A percentile compares a stretch with the other conserved stretches of the same genome.
phyloP scores from a whole-genome alignment of 306 rosid genomes.

The Trifolium subterraneum region DNA sequence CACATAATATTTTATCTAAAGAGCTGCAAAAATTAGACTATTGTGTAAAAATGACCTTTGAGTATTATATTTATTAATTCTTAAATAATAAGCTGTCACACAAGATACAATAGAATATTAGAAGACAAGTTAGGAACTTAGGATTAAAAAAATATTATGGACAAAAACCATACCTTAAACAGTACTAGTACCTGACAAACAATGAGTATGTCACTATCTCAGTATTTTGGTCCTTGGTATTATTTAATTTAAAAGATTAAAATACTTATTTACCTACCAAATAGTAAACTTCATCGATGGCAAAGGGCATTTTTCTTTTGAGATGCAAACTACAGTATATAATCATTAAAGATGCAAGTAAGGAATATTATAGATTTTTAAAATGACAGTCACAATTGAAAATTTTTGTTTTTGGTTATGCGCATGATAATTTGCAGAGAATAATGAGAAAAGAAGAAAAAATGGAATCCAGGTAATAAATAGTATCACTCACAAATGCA shows the following conservation, averaged over 20 bases:
- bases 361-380: too few relatives aligned
- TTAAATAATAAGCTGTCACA: neutral
- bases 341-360: too few relatives aligned
- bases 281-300: neutral
- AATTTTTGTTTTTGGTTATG: too few relatives aligned
- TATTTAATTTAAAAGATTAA: neutral
- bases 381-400: too few relatives aligned
- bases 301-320: neutral
- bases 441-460: too few relatives aligned
- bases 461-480: too few relatives aligned
- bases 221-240: slow-evolving; percentile 3
- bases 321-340: too few relatives aligned
- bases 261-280: neutral
- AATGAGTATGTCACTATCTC: neutral
- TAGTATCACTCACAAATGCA: too few relatives aligned
- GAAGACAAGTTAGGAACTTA: neutral
- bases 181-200: neutral
- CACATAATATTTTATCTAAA: slow-evolving; percentile 1
- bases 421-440: too few relatives aligned
- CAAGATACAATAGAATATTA: neutral
- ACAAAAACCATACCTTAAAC: neutral
- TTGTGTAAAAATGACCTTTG: neutral
- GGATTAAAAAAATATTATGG: neutral
- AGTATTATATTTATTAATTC: neutral
- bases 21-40: neutral